Evolutionary conservation across 371 early-diverging fungal genomes (phyloP).

Genomic region (Mucor irregularis): DNA sequence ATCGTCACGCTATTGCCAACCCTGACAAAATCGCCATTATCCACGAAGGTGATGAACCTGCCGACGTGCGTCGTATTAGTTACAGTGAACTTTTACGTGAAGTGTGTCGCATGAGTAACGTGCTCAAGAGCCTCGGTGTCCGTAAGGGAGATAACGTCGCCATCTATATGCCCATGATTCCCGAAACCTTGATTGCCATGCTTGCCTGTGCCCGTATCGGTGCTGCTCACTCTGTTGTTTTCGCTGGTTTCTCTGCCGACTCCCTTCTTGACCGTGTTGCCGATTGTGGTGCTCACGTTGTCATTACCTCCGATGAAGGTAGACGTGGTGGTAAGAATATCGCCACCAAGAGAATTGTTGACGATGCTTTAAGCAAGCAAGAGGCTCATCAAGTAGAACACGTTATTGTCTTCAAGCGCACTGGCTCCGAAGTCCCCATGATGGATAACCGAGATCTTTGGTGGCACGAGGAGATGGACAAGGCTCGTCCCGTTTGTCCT

Average conservation of each 20-base stretch:
- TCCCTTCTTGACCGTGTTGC: constrained; percentile 81
- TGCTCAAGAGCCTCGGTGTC: constrained; percentile 75
- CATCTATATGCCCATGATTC: constrained; percentile 97
- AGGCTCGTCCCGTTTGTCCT: constrained; percentile 76
- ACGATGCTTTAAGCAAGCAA: constrained; percentile 67
- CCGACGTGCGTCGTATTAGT: constrained; percentile 65
- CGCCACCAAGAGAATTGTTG: constrained; percentile 85
- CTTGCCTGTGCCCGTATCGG: constrained; percentile 95
- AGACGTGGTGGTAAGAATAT: constrained; percentile 86
- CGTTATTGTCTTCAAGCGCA: constrained; percentile 85
- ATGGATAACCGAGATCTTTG: constrained; percentile 73
- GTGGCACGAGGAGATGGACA: constrained; percentile 80
- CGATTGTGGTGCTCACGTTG: constrained; percentile 74
- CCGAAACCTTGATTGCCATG: constrained; percentile 87
- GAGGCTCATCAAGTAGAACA: constrained; percentile 46
- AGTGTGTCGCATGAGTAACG: constrained; percentile 81
- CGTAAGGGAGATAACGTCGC: constrained; percentile 89
- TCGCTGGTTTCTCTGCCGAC: constrained; percentile 89
- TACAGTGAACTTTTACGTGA: constrained; percentile 78
- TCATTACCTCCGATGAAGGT: constrained; percentile 84
- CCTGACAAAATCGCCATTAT: constrained; percentile 84
- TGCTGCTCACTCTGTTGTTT: constrained; percentile 84
- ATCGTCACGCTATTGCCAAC: constrained; percentile 81
- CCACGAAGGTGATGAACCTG: constrained; percentile 88
- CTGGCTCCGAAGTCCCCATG: constrained; percentile 71